These are phyloP conservation scores for Talaromyces albobiverticillius DNA, from an alignment of 2,329 filamentous ascomycete species.

Conservation along the genomic window DNA sequence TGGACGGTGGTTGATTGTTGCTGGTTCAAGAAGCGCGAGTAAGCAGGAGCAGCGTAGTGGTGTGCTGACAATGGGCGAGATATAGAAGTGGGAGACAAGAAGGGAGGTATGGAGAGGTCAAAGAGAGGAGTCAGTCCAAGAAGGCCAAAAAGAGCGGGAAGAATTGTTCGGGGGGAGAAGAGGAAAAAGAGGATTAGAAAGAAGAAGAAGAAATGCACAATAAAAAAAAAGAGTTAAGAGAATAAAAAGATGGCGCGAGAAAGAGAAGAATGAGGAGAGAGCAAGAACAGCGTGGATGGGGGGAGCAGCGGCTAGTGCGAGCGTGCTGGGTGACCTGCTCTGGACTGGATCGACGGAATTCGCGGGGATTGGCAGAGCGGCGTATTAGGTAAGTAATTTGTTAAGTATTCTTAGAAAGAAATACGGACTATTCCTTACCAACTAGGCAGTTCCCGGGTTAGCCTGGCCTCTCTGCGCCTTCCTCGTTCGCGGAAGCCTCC, in stretches of 20 bases:
- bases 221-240: constrained; percentile 13
- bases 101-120: background rate
- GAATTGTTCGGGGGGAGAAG: constrained; percentile 13
- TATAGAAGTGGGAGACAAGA: background rate
- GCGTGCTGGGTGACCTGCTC: background rate
- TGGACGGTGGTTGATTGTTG: too few relatives aligned
- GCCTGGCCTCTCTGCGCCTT: background rate
- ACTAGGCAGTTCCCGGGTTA: background rate
- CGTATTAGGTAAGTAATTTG: background rate
- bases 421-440: background rate
- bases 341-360: constrained; percentile 13
- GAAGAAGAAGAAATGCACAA: background rate
- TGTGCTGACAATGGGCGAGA: background rate
- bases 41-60: too few relatives aligned
- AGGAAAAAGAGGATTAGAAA: constrained; percentile 14
- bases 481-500: too few relatives aligned
- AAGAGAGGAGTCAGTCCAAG: too few relatives aligned
- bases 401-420: background rate
- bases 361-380: constrained; percentile 6
- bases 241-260: constrained; percentile 16
- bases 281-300: constrained; percentile 7
- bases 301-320: constrained; percentile 9
- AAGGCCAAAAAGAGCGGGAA: constrained; percentile 5
- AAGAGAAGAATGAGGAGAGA: constrained; percentile 20
- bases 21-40: too few relatives aligned